These are phyloP conservation scores for Inga leiocalycina DNA, from an alignment of 306 rosid genomes.

Conservation along the genomic window DNA sequence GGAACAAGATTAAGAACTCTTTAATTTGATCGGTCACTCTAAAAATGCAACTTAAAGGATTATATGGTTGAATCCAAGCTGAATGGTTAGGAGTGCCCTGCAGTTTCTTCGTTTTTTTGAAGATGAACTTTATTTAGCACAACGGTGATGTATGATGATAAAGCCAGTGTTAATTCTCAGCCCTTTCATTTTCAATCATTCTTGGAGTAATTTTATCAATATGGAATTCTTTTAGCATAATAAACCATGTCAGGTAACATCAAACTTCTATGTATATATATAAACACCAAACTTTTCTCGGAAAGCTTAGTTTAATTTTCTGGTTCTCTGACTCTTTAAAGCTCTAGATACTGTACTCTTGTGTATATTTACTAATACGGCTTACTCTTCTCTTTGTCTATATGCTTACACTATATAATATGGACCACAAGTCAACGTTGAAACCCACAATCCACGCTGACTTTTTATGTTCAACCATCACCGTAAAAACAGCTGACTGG, in stretches of 20 bases:
- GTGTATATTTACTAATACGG: neutral
- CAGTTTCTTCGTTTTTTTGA: no score
- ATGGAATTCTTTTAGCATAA: neutral
- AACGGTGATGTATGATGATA: no score
- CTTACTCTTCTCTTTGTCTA: neutral
- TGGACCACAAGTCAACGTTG: constrained; percentile 71
- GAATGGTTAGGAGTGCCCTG: no score
- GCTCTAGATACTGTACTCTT: neutral
- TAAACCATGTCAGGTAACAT: neutral
- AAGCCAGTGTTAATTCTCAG: neutral
- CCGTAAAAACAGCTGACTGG: constrained; percentile 70
- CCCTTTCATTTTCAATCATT: neutral
- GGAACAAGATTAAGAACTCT: neutral
- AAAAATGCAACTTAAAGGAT: no score
- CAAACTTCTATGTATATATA: neutral
- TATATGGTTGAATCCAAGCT: no score
- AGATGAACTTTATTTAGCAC: no score
- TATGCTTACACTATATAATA: constrained; percentile 59
- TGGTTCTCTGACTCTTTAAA: neutral
- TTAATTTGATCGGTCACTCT: no score
- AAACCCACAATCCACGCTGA: constrained; percentile 69
- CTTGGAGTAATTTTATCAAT: neutral
- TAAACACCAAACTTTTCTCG: neutral
- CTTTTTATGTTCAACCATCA: constrained; percentile 44
- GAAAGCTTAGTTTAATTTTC: neutral